Base-by-base conservation (phyloP, 2,329 filamentous ascomycete genomes). In the Aureobasidium sp. region DNA sequence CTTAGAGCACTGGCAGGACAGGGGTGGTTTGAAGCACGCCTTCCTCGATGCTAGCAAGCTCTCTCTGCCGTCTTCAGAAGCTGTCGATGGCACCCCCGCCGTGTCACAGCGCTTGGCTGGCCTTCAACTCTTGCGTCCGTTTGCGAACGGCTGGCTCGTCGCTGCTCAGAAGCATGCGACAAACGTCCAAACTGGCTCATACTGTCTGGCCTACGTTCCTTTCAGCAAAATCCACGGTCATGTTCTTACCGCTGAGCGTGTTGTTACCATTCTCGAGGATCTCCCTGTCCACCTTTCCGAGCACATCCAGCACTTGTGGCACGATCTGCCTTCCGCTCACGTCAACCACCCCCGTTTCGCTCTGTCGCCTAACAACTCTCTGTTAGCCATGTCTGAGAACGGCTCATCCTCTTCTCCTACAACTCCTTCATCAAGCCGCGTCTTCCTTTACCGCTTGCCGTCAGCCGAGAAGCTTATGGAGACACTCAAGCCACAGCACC, bases 1-100 rank as follows among this genome's bases (percentile, higher is more conserved):
- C 4, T 62, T 72, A 8, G 64, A 67, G 17, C 66, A 71, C 50
- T 73, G 71, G 70, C 69, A 70, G 63, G 68, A 67, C 61, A 68
- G 66, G 43, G 62, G 60, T 7, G 71, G 70, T 4, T 54, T 72
- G 25, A 65, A 65, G 46, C 67, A 70, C 50, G 63, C 65, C 11
- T 69, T 69, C 35, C 63, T 73, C 8, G 69, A 73, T 60, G 68
- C 70, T 9, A 61, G 57, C 49, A 47, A 43, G 33, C 43, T 58
- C 6, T 13, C 42, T 8, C 10, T 58, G 43, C 55, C 55, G 1
- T 11, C 6, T 1, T 10, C 55, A 29, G 45, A 50, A 5, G 11
- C 55, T 13, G 21, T 31, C 17, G 27, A 38, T 5, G 46, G 17
- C 23, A 17, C 37, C 27, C 27, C 42, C 8, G 29, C 38, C 1